A percentile compares a stretch with the other conserved stretches of the same genome.
Evolutionary conservation across 2,329 filamentous ascomycete genomes (phyloP).

Genomic region (Arthrobotrys megalospora): DNA sequence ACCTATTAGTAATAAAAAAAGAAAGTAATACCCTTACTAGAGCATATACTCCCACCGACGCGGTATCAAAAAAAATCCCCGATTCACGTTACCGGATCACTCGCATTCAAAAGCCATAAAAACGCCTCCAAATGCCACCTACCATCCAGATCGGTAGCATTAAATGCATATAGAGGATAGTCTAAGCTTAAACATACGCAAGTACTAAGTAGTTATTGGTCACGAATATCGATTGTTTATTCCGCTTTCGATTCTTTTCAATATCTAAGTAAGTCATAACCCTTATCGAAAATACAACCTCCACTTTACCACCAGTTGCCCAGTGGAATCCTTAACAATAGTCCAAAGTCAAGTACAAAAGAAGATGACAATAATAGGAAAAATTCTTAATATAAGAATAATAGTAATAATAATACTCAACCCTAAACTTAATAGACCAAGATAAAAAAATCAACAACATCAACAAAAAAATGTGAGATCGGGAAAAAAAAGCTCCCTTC

Average conservation of each 20-base stretch:
- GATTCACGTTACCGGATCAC: constrained; percentile 28
- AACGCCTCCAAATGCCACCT: neutral
- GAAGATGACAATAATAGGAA: neutral
- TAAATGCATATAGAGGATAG: too few relatives aligned
- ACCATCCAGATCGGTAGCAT: neutral
- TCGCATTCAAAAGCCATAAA: neutral
- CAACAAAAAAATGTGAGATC: neutral
- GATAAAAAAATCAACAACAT: neutral
- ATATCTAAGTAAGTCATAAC: too few relatives aligned
- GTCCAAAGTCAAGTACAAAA: neutral
- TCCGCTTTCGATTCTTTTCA: too few relatives aligned
- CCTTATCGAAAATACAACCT: too few relatives aligned
- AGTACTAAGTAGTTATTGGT: too few relatives aligned
- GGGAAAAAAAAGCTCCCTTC: constrained; percentile 11
- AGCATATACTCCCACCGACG: neutral
- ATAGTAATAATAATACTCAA: constrained; percentile 1
- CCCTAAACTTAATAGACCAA: neutral
- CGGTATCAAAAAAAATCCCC: neutral
- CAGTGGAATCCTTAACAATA: neutral
- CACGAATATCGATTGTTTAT: too few relatives aligned
- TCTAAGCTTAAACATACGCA: too few relatives aligned
- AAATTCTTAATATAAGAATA: neutral
- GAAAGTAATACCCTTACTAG: neutral
- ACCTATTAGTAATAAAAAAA: neutral
- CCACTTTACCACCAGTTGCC: constrained; percentile 3